phyloP scores from a whole-genome alignment of 768 basidiomycete genomes.

The Kwoniella newhampshirensis region DNA sequence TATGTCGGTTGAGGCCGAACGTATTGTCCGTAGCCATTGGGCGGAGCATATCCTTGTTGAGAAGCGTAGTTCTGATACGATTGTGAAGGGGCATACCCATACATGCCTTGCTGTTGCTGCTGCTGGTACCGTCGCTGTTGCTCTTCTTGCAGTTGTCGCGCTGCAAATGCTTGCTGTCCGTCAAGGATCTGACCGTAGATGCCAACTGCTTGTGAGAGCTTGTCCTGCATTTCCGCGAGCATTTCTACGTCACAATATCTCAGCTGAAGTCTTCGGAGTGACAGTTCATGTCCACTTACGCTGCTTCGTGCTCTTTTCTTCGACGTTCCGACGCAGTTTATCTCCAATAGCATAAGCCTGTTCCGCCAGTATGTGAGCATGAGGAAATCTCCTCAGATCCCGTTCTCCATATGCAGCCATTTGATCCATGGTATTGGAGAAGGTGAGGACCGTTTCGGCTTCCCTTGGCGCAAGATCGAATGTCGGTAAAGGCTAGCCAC shows the following conservation, averaged over 20 bases:
- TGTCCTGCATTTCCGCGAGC: slow-evolving; percentile 89
- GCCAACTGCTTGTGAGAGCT: slow-evolving; percentile 85
- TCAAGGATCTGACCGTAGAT: slow-evolving; percentile 86
- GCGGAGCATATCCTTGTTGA: slow-evolving; percentile 6
- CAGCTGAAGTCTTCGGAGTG: not conserved
- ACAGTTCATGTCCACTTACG: slow-evolving; percentile 58
- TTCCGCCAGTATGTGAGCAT: slow-evolving; percentile 78
- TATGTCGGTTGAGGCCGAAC: slow-evolving; percentile 11
- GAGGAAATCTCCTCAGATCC: slow-evolving; percentile 77
- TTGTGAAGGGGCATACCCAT: slow-evolving; percentile 21
- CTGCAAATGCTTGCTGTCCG: slow-evolving; percentile 62
- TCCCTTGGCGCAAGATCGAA: slow-evolving; percentile 82
- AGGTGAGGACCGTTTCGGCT: slow-evolving; percentile 80
- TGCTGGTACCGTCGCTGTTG: slow-evolving; percentile 43
- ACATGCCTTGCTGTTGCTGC: slow-evolving; percentile 32
- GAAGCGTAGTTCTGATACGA: not conserved
- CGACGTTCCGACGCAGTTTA: slow-evolving; percentile 77
- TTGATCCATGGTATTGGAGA: slow-evolving; percentile 85
- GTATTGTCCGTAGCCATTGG: slow-evolving; percentile 11
- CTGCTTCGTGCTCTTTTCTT: slow-evolving; percentile 88
- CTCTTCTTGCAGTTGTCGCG: slow-evolving; percentile 40
- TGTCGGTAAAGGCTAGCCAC: slow-evolving; percentile 61
- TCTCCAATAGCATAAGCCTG: slow-evolving; percentile 75
- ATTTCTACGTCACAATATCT: slow-evolving; percentile 60
- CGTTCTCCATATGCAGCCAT: slow-evolving; percentile 72